Evolutionary conservation across 208 protist species (phyloP).

Genomic region (Leishmania martiniquensis): DNA sequence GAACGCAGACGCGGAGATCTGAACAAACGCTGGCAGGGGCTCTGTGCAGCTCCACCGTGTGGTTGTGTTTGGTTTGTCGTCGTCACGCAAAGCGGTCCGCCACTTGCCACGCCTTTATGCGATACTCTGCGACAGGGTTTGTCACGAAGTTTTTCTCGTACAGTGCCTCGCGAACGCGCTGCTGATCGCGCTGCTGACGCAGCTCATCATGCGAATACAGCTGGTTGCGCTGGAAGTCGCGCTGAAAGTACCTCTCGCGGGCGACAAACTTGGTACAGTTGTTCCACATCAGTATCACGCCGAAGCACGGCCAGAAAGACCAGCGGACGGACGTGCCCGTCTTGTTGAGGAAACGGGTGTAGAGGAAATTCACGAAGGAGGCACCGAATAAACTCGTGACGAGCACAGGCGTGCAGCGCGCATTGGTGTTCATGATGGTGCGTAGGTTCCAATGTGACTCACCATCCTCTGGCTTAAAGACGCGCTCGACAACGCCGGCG

Average conservation of each 20-base stretch:
- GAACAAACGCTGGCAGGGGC: background rate
- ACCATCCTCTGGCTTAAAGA: slow-evolving; percentile 75
- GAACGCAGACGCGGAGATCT: background rate
- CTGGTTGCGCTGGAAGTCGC: slow-evolving; percentile 90
- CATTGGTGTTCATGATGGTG: slow-evolving; percentile 68
- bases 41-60: background rate
- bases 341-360: slow-evolving; percentile 78
- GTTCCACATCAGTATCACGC: slow-evolving; percentile 73
- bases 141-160: slow-evolving; percentile 90
- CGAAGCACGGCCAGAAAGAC: slow-evolving; percentile 81
- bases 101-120: slow-evolving; percentile 90
- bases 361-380: slow-evolving; percentile 76
- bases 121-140: slow-evolving; percentile 85
- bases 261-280: slow-evolving; percentile 87
- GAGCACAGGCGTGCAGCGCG: slow-evolving; percentile 77
- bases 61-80: no score
- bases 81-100: slow-evolving; percentile 80
- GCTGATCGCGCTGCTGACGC: slow-evolving; percentile 79
- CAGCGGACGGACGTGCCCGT: slow-evolving; percentile 76
- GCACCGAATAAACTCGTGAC: slow-evolving; percentile 76
- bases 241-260: slow-evolving; percentile 85
- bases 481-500: slow-evolving; percentile 63
- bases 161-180: slow-evolving; percentile 84
- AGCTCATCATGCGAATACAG: slow-evolving; percentile 85
- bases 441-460: slow-evolving; percentile 76